A percentile compares a stretch with the other conserved stretches of the same genome.
These are phyloP conservation scores for Hura crepitans DNA, from an alignment of 441 rosid genomes.

Conservation along the genomic window DNA sequence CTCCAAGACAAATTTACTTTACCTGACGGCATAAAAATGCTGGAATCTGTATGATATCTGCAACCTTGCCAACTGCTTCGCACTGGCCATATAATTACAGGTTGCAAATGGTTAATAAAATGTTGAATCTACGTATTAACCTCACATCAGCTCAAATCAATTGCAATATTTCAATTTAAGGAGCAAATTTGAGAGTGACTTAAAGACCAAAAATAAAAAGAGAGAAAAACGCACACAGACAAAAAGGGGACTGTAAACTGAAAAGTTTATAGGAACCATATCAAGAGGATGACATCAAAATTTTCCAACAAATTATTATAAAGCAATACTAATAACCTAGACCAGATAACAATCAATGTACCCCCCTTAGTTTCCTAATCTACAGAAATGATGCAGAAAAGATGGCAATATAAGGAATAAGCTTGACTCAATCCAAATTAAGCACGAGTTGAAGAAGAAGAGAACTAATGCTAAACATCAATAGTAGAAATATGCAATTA, in stretches of 20 bases:
- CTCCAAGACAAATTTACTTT: conserved; percentile 19
- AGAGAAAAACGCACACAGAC: background rate
- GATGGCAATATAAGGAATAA: background rate
- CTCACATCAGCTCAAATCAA: background rate
- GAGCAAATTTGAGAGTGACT: background rate
- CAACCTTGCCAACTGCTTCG: conserved; percentile 73
- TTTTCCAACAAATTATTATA: background rate
- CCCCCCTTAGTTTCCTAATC: background rate
- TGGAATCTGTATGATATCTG: conserved; percentile 91
- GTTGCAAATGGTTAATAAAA: conserved; percentile 19
- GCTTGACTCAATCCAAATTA: background rate
- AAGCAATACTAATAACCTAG: background rate
- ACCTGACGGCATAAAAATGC: conserved; percentile 97
- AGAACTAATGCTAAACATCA: background rate
- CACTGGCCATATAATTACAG: conserved; percentile 44
- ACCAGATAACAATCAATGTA: too few relatives aligned
- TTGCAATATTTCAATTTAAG: background rate
- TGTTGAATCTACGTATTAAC: conserved; percentile 10
- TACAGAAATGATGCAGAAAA: background rate
- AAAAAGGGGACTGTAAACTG: background rate
- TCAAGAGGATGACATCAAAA: background rate
- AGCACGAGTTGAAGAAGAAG: background rate
- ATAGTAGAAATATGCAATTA: background rate
- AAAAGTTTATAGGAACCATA: background rate
- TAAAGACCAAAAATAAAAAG: background rate